Percentiles rank a stretch among this genome's conserved stretches.
phyloP scores from a whole-genome alignment of 352 stramenopile species.

The Globisporangium camurandrum region DNA sequence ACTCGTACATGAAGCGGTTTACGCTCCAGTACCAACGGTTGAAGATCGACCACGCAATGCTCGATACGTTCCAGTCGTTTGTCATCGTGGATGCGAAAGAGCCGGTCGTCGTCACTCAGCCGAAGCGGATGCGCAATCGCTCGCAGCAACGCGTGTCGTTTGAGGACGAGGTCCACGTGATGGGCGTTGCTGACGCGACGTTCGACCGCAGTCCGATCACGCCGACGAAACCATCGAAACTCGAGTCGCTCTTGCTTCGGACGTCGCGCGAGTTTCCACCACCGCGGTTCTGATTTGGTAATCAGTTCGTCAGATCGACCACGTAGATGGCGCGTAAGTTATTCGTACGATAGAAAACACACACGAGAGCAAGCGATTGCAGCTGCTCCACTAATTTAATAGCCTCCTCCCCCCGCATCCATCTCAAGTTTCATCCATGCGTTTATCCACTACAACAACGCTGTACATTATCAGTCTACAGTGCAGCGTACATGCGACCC shows the following conservation, averaged over 20 bases:
- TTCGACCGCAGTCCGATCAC: slow-evolving; percentile 70
- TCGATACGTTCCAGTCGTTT: slow-evolving; percentile 47
- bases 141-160: slow-evolving; percentile 53
- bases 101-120: no score
- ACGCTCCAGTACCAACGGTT: slow-evolving; percentile 82
- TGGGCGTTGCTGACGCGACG: slow-evolving; percentile 64
- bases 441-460: no score
- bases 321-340: no score
- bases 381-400: no score
- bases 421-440: no score
- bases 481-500: no score
- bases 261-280: slow-evolving; percentile 80
- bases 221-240: slow-evolving; percentile 69
- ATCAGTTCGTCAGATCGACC: neutral
- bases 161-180: slow-evolving; percentile 44
- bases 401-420: no score
- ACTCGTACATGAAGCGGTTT: slow-evolving; percentile 88
- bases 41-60: slow-evolving; percentile 80
- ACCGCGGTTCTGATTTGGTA: slow-evolving; percentile 40
- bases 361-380: neutral
- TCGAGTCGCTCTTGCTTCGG: slow-evolving; percentile 76
- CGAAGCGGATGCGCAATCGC: slow-evolving; percentile 19
- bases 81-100: neutral
- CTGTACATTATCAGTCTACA: no score
- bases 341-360: neutral